Base-by-base conservation (phyloP, 176 grass and related monocot species). In the Oryza meyeriana region DNA sequence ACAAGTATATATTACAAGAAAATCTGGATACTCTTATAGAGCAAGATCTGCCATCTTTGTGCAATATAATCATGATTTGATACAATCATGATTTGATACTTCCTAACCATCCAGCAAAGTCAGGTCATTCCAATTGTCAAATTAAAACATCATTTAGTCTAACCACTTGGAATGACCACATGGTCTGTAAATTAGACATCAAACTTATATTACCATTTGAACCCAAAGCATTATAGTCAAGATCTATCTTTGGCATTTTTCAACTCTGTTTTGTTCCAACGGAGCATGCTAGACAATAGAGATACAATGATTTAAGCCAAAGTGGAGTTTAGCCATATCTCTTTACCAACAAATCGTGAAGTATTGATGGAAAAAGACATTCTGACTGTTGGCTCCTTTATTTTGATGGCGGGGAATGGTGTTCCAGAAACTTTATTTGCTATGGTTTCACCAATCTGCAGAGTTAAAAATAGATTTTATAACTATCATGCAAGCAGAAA, bases 281-380 rank as follows among this genome's bases (percentile, higher is more conserved):
- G 72, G 59, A 78, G 27, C 10, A 59, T 74, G 59, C 59, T 66
- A 61, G 58, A 45, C 52, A 69, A 16, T 84, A 84, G 48, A 61
- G 26, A 80, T 52, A 70, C 6, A 58, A 31, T 71, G 44, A 71
- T 61, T 78, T 70, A 82, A 70, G 45, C 69, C 24, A 74, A 26
- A 48, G 26, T 80, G 42, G 52, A 48, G 27, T 75, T 82, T 66
- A 74, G 62, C 44, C 55, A 76, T 89, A 95, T 92, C 92, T 93
- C 95, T 79, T 70, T 62, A 41, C 95, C 95, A 84, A 91, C 92
- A 88, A 98, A 98, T 85, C 90, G 92, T 77, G 95, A 93, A 77
- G 95, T 95, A 47, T 98, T 98, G 77, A 98, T 98, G 79, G 84
- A 98, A 79, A 98, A 98, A 76, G 95, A 95, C 95, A 98, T 98